Evolutionary conservation across 306 rosid species (phyloP).

Genomic region (Quercus glauca): DNA sequence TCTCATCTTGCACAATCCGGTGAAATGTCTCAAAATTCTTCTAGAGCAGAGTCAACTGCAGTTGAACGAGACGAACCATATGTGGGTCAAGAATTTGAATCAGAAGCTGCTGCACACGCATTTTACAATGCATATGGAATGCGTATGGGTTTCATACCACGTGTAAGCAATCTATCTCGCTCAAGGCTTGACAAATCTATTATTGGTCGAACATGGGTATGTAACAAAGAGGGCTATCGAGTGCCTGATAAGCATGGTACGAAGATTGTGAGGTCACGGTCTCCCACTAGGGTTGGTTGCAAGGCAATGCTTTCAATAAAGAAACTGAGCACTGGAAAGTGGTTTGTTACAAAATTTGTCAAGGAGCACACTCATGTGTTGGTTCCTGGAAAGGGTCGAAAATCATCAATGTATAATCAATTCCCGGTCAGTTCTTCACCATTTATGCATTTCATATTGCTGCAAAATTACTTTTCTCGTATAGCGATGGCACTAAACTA

Average conservation of each 20-base stretch:
- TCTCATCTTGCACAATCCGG: constrained; percentile 12
- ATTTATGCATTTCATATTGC: too few species aligned
- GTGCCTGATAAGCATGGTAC: constrained; percentile 24
- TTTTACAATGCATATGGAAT: constrained; percentile 32
- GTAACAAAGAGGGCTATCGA: constrained; percentile 45
- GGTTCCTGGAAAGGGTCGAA: constrained; percentile 7
- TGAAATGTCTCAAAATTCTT: background rate
- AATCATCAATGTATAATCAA: constrained; percentile 4
- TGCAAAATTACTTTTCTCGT: too few species aligned
- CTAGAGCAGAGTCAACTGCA: constrained; percentile 2
- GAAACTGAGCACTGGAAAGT: constrained; percentile 25
- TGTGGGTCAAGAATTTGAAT: constrained; percentile 35
- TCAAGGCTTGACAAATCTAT: constrained; percentile 30
- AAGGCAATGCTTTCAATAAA: constrained; percentile 32
- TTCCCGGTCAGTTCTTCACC: constrained; percentile 20
- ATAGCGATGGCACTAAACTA: too few species aligned
- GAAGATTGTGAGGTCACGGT: constrained; percentile 22
- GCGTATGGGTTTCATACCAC: constrained; percentile 30
- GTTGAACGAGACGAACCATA: constrained; percentile 29
- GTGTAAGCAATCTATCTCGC: constrained; percentile 28
- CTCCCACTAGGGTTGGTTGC: constrained; percentile 35
- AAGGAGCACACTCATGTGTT: constrained; percentile 41
- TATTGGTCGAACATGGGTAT: constrained; percentile 29
- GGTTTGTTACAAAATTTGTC: constrained; percentile 29
- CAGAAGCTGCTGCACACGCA: constrained; percentile 28